Evolutionary conservation across 495 filamentous ascomycete species (phyloP), one percentile per base, ranked within the genome.

Genomic region (Penicillium bovifimosum): DNA sequence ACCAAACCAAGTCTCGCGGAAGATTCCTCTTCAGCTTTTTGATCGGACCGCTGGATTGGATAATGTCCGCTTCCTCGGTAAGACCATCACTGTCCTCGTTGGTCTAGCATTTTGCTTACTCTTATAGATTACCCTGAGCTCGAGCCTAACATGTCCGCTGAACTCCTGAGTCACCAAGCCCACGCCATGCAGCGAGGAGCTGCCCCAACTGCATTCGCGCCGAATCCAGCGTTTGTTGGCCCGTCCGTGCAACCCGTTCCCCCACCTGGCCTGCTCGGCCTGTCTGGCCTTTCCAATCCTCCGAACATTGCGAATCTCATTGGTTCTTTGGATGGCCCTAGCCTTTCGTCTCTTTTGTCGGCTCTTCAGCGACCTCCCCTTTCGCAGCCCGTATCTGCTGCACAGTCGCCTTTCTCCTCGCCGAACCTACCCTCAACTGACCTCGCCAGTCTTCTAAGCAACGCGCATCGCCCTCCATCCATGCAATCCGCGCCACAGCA

Each of bases 1-100:
- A 6, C 68, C 73, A 38, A 80, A 86, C 26, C 87, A 95, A 57
- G 72, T 75, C 28, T 80, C 76, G 2, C 82, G 84, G 41, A 86
- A 83, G 56, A 85, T 96, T 46, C 77, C 85, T 2, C 68, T 97
- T 24, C 87, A 90, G 60, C 78, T 96, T 16, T 96, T 96, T 61
- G 87, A 91, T 69, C 85, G 92, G 14, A 85, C 82, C 36, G 76
- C 70, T 10, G 88, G 86, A 24, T 74, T 71, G 34, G 80, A 81
- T 53, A 90, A 84, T 53, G 81, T 92, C 52, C 81, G 78, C 28
- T 96, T 86, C 63, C 87, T 91, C 58, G 83, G 84, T 86, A 56
- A 64, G 73, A 63, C 18, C 29, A 34, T 33, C 48, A 31, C 8
- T 26, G 17, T 8, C 24, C 3, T 29, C n/a, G 42, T 31, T 24